These are phyloP conservation scores for Pichia inconspicua DNA, from an alignment of 1,139 yeast genomes.

Conservation along the genomic window DNA sequence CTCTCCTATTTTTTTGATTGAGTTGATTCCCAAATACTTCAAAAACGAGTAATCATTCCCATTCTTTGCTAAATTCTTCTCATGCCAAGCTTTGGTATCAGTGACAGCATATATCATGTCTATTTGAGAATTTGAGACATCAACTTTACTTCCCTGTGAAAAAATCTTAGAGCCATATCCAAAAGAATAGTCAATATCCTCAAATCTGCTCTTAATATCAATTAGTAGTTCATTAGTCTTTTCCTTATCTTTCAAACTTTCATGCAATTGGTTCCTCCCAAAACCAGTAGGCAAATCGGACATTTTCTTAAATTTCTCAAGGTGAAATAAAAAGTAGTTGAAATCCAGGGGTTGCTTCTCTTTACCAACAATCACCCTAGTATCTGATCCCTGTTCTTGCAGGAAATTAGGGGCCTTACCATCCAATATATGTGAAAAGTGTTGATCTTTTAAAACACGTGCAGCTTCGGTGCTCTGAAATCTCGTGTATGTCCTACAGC, in stretches of 20 bases:
- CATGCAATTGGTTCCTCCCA: constrained; percentile 49
- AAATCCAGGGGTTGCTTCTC: constrained; percentile 30
- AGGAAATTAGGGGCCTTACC: background rate
- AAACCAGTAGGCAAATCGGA: constrained; percentile 45
- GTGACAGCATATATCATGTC: constrained; percentile 85
- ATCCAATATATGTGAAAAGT: background rate
- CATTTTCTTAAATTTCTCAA: constrained; percentile 31
- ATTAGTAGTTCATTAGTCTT: constrained; percentile 38
- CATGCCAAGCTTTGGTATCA: constrained; percentile 68
- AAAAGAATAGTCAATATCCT: constrained; percentile 44
- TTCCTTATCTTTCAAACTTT: constrained; percentile 33
- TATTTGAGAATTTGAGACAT: constrained; percentile 52
- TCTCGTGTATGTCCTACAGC: background rate
- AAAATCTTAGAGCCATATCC: constrained; percentile 97
- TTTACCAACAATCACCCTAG: constrained; percentile 15
- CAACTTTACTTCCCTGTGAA: constrained; percentile 55
- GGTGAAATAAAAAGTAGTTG: constrained; percentile 30
- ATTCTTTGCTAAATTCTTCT: constrained; percentile 53
- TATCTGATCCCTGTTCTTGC: background rate
- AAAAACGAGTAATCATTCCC: constrained; percentile 72
- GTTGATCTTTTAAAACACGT: background rate
- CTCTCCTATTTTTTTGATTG: constrained; percentile 53
- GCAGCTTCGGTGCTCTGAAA: background rate
- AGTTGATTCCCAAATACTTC: constrained; percentile 50
- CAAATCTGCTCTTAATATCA: constrained; percentile 47